These are phyloP conservation scores for Nadsonia starkeyi-henricii DNA, from an alignment of 1,139 yeast species.

Conservation along the genomic window DNA sequence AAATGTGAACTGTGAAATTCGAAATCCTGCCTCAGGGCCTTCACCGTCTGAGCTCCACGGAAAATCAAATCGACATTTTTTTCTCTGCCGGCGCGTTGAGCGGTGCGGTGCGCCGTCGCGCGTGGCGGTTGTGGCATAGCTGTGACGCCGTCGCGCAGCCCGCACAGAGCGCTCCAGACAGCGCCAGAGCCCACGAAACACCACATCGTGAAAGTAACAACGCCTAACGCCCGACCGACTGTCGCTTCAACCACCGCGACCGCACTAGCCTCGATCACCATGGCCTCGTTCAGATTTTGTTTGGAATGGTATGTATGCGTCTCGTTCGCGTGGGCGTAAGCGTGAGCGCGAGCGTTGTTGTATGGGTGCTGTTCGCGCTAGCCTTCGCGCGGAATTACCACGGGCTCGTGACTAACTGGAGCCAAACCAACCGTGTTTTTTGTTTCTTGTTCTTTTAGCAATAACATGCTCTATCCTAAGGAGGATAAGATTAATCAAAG, in stretches of 20 bases:
- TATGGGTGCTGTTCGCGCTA: no score
- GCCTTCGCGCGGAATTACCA: no score
- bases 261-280: slow-evolving; percentile 16
- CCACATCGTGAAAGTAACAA: no score
- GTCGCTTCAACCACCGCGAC: no score
- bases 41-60: not conserved
- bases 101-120: not conserved
- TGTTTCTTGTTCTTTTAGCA: no score
- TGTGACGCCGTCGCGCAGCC: not conserved
- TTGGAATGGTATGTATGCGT: slow-evolving; percentile 49
- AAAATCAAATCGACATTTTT: not conserved
- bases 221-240: no score
- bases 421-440: no score
- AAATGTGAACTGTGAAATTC: not conserved
- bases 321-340: not conserved
- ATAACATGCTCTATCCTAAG: slow-evolving; percentile 96
- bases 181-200: no score
- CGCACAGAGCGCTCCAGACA: no score
- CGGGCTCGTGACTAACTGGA: no score
- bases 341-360: no score
- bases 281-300: slow-evolving; percentile 89
- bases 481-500: slow-evolving; percentile 67
- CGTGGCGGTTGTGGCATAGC: not conserved
- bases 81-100: not conserved
- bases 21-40: not conserved